phyloP scores from a whole-genome alignment of 805 yeast species.

The Pichia exigua region DNA sequence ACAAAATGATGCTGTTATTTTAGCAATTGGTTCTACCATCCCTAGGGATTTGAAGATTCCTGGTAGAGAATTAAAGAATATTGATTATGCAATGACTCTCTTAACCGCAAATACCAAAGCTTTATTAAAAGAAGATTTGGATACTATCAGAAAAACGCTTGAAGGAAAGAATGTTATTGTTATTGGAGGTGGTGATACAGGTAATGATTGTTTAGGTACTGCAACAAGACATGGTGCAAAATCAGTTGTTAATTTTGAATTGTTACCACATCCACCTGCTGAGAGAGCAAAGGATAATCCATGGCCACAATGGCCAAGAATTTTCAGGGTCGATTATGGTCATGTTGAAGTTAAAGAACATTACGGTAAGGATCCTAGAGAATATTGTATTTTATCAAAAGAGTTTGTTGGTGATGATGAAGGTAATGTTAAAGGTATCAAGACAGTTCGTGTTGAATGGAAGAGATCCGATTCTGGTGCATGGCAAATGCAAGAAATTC shows the following conservation, averaged over 20 bases:
- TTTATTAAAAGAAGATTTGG: slow-evolving; percentile 71
- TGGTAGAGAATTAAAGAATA: slow-evolving; percentile 84
- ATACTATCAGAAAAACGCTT: slow-evolving; percentile 59
- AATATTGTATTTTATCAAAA: slow-evolving; percentile 89
- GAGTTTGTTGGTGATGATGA: slow-evolving; percentile 93
- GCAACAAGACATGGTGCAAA: slow-evolving; percentile 95
- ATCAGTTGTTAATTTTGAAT: slow-evolving; percentile 88
- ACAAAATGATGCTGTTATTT: slow-evolving; percentile 72
- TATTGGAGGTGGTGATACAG: slow-evolving; percentile 99
- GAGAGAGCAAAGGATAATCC: slow-evolving; percentile 90
- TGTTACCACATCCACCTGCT: slow-evolving; percentile 85
- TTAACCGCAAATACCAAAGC: slow-evolving; percentile 86
- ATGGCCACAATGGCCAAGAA: slow-evolving; percentile 99
- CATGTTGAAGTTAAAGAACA: slow-evolving; percentile 92
- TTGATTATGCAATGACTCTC: slow-evolving; percentile 91
- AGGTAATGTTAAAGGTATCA: slow-evolving; percentile 91
- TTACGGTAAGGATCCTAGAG: slow-evolving; percentile 96
- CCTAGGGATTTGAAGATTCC: slow-evolving; percentile 94
- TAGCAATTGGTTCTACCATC: slow-evolving; percentile 92
- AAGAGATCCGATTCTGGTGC: slow-evolving; percentile 91
- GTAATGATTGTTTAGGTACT: slow-evolving; percentile 98
- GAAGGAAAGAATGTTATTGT: slow-evolving; percentile 89
- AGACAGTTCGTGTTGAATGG: slow-evolving; percentile 98
- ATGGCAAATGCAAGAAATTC: slow-evolving; percentile 98
- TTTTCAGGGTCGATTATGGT: slow-evolving; percentile 96